These are phyloP conservation scores for Lantana camara DNA, from an alignment of 257 asterid species.

Conservation along the genomic window DNA sequence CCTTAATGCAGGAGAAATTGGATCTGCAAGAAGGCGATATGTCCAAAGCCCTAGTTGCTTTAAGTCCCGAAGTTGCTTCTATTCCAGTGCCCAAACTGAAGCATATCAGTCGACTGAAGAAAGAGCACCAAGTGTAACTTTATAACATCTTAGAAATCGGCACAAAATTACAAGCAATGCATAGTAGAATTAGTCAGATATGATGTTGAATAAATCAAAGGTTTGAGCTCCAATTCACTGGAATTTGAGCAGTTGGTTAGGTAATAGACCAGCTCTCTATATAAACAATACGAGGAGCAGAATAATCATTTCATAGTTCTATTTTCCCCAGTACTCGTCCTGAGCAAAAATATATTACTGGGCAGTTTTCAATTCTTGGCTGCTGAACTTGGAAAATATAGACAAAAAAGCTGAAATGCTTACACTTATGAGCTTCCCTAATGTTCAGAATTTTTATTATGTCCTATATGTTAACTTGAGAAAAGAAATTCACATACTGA, in stretches of 20 bases:
- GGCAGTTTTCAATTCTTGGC: background rate
- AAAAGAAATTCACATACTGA: slow-evolving; percentile 24
- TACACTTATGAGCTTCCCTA: background rate
- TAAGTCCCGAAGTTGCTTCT: slow-evolving; percentile 62
- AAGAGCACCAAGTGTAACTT: slow-evolving; percentile 96
- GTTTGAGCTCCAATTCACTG: background rate
- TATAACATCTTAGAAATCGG: background rate
- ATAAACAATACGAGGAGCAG: slow-evolving; percentile 7
- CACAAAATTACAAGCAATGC: background rate
- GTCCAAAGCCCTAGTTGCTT: slow-evolving; percentile 71
- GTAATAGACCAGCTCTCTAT: background rate
- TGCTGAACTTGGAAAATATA: background rate
- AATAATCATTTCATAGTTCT: background rate
- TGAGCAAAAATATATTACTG: background rate
- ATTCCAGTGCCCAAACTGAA: slow-evolving; percentile 84
- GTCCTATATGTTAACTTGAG: slow-evolving; percentile 4
- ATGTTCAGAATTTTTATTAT: slow-evolving; percentile 5
- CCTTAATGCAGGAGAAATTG: slow-evolving; percentile 49
- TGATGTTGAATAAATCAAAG: background rate
- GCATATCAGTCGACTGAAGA: slow-evolving; percentile 73
- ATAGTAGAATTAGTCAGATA: background rate
- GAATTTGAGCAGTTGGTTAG: background rate
- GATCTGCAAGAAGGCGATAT: slow-evolving; percentile 61
- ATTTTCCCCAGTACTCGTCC: background rate
- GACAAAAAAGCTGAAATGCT: background rate